These are phyloP conservation scores for Saturnispora sekii DNA, from an alignment of 805 yeast species.

Conservation along the genomic window DNA sequence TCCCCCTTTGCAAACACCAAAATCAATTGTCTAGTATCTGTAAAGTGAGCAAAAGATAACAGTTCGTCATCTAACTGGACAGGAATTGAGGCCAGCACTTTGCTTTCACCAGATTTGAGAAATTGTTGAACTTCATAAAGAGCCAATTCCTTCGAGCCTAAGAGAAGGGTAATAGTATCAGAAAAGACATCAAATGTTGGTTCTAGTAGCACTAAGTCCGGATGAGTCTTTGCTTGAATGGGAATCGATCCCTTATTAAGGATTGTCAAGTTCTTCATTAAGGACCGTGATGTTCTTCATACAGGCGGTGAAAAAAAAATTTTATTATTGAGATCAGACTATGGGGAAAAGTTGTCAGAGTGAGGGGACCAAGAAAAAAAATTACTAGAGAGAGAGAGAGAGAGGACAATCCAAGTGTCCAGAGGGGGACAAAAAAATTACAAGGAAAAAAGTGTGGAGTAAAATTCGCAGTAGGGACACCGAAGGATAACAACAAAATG, in stretches of 20 bases:
- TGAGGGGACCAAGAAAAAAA: too few relatives aligned
- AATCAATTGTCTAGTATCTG: constrained; percentile 56
- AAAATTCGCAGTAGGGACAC: too few relatives aligned
- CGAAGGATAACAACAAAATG: too few relatives aligned
- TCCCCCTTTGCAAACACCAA: constrained; percentile 72
- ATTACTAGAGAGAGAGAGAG: too few relatives aligned
- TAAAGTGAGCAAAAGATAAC: constrained; percentile 55
- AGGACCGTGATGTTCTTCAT: neutral
- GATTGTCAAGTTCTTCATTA: constrained; percentile 27
- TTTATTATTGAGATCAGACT: neutral
- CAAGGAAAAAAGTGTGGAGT: too few relatives aligned
- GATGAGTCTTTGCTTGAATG: constrained; percentile 49
- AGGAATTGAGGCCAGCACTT: constrained; percentile 54
- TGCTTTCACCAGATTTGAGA: constrained; percentile 50
- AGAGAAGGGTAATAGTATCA: constrained; percentile 60
- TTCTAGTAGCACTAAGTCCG: constrained; percentile 48
- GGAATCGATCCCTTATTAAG: constrained; percentile 44
- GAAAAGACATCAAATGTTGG: constrained; percentile 63
- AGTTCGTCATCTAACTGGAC: constrained; percentile 33
- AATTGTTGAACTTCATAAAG: constrained; percentile 69
- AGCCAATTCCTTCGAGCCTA: constrained; percentile 45
- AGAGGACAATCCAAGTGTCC: too few relatives aligned
- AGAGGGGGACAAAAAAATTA: too few relatives aligned
- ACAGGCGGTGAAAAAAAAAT: neutral
- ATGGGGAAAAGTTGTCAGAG: too few relatives aligned